phyloP scores from a whole-genome alignment of 371 early-diverging fungal species.

The Lichtheimia ramosa region DNA sequence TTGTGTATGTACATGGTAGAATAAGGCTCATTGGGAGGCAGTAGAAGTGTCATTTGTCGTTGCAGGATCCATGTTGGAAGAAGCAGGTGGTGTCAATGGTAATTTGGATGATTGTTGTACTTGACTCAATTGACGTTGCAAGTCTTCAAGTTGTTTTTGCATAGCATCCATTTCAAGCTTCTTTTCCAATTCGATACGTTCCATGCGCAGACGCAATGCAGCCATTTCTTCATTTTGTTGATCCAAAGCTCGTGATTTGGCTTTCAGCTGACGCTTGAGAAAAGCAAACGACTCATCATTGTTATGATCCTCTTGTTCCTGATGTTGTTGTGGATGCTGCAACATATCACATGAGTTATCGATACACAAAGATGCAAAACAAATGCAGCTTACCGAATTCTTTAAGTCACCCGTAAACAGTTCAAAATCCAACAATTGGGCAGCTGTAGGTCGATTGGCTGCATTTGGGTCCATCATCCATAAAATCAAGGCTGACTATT shows the following conservation, averaged over 20 bases:
- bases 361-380: background rate
- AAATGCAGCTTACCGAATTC: background rate
- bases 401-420: conserved; percentile 33
- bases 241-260: conserved; percentile 23
- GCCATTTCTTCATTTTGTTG: conserved; percentile 31
- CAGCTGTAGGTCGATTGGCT: conserved; percentile 67
- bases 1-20: background rate
- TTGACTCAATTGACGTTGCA: conserved; percentile 14
- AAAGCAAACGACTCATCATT: conserved; percentile 9
- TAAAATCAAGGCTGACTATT: conserved; percentile 68
- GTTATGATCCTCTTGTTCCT: background rate
- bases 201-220: conserved; percentile 18
- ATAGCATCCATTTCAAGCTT: conserved; percentile 18
- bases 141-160: conserved; percentile 16
- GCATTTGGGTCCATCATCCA: conserved; percentile 80
- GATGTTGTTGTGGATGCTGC: background rate
- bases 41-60: background rate
- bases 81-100: conserved; percentile 1
- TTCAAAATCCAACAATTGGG: conserved; percentile 74
- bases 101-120: background rate
- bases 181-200: conserved; percentile 27
- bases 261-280: conserved; percentile 21
- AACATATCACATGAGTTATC: too few relatives aligned
- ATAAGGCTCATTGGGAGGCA: background rate
- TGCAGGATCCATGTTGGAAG: background rate